A percentile compares a stretch with the other conserved stretches of the same genome.
These are phyloP conservation scores for Populus davidiana DNA, from an alignment of 345 rosid species.

Conservation along the genomic window DNA sequence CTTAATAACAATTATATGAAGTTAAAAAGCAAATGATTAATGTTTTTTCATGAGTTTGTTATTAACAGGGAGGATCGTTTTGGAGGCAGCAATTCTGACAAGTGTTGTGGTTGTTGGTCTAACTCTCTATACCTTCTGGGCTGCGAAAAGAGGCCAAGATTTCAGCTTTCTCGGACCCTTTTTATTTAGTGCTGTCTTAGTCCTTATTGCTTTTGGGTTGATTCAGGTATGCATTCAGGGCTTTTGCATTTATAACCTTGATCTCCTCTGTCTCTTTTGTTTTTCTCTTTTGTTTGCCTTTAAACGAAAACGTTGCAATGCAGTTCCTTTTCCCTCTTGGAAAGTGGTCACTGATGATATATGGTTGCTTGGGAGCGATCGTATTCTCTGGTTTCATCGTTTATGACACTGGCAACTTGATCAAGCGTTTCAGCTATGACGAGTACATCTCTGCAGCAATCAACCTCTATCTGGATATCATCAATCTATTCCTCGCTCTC, in stretches of 20 bases:
- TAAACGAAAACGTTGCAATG: no score
- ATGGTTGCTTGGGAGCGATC: constrained; percentile 2
- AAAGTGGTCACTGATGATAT: not conserved
- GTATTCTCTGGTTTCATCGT: constrained; percentile 20
- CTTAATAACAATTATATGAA: no score
- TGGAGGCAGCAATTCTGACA: constrained; percentile 12
- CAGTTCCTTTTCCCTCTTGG: constrained; percentile 16
- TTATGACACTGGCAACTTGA: constrained; percentile 10
- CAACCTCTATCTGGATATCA: constrained; percentile 12
- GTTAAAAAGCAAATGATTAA: no score
- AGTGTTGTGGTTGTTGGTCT: not conserved
- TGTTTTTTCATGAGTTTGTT: not conserved
- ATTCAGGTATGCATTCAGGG: constrained; percentile 4
- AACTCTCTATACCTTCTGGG: constrained; percentile 20
- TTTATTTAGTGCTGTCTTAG: constrained; percentile 2
- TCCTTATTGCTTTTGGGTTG: not conserved
- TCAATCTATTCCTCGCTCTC: constrained; percentile 1
- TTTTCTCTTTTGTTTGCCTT: no score
- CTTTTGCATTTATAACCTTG: not conserved
- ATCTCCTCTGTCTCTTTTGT: not conserved
- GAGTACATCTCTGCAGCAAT: constrained; percentile 10
- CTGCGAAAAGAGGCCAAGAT: constrained; percentile 14
- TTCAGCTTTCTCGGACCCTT: constrained; percentile 23
- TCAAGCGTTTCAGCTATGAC: constrained; percentile 12
- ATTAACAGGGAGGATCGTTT: constrained; percentile 3